Base-by-base conservation (phyloP, 1,139 yeast genomes). In the Suhomyces choctaworum region DNA sequence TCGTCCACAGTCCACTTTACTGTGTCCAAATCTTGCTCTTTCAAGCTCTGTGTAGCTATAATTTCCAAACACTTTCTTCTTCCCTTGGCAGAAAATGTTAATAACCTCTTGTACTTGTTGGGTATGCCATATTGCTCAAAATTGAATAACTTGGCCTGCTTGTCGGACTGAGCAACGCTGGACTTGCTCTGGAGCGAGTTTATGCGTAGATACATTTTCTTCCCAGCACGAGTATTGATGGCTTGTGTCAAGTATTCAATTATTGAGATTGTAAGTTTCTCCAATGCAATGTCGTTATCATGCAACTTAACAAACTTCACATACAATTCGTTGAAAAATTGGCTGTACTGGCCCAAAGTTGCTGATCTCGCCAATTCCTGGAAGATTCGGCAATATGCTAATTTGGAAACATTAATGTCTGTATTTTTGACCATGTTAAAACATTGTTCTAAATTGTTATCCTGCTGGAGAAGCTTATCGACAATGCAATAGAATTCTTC, bases 1-100 rank as follows among this genome's bases (percentile, higher is more conserved):
- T 66, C 71, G 5, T 54, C 52, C 6, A 63, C 50, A 16, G 56
- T 47, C 75, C 75, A 70, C 16, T 41, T 33, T 3, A 63, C 31
- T 5, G 58, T 47, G 7, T 43, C 46, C 3, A 27, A 9, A 36
- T 67, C 66, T 11, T 53, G 45, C 4, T 56, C 57, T 17, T 35
- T 31, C 3, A 58, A 27, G 1, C 72, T 62, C 21, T 47, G 46
- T 10, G 36, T 34, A 5, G 57, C 42, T 4, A 65, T 54, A 2
- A 48, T 39, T 14, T 44, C 42, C 25, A 58, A 47, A 35, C 54
- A 48, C 12, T 25, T 24, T 15, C 48, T 14, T 24, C 50, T 40
- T 27, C 49, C 45, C 17, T 30, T 34, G 24, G 27, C 22, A 22
- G 43, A 38, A 8, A 54, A 34, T 4, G 22, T 7, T 13, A 53